Conservation (phyloP, 225 moss, liverwort and hornwort species). For the Asterella californica region DNA sequence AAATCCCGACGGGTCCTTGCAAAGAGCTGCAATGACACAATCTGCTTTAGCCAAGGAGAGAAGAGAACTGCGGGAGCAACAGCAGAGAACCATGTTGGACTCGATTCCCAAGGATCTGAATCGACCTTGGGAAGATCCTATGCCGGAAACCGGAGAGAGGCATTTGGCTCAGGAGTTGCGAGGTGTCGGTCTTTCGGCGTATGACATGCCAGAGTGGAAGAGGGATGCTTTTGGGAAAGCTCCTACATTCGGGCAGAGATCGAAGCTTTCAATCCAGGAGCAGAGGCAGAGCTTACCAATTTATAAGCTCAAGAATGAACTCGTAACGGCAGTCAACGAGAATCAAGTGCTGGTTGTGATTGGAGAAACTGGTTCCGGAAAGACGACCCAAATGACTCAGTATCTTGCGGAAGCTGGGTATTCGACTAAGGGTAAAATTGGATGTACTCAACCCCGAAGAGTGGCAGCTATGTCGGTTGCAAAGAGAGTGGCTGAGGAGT, state of each 20-base stretch:
- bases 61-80: constrained; percentile 84
- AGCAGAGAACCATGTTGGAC: constrained; percentile 92
- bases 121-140: constrained; percentile 95
- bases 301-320: constrained; percentile 86
- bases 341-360: constrained; percentile 95
- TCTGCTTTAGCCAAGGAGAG: constrained; percentile 93
- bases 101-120: constrained; percentile 96
- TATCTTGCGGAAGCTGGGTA: constrained; percentile 95
- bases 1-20: constrained; percentile 90
- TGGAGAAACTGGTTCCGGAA: constrained; percentile 95
- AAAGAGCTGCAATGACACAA: constrained; percentile 97
- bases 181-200: constrained; percentile 90
- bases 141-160: constrained; percentile 94
- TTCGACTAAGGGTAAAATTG: constrained; percentile 84
- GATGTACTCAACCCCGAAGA: constrained; percentile 89
- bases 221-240: constrained; percentile 98
- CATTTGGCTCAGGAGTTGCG: constrained; percentile 96
- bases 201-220: constrained; percentile 99
- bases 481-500: constrained; percentile 94
- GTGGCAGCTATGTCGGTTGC: constrained; percentile 98
- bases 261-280: constrained; percentile 93
- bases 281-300: constrained; percentile 90
- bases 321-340: constrained; percentile 74
- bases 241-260: constrained; percentile 88
- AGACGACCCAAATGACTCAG: constrained; percentile 98